Percentiles rank a stretch among this genome's conserved stretches.
Evolutionary conservation across 257 asterid species (phyloP).

Genomic region (Verbascum thapsus): DNA sequence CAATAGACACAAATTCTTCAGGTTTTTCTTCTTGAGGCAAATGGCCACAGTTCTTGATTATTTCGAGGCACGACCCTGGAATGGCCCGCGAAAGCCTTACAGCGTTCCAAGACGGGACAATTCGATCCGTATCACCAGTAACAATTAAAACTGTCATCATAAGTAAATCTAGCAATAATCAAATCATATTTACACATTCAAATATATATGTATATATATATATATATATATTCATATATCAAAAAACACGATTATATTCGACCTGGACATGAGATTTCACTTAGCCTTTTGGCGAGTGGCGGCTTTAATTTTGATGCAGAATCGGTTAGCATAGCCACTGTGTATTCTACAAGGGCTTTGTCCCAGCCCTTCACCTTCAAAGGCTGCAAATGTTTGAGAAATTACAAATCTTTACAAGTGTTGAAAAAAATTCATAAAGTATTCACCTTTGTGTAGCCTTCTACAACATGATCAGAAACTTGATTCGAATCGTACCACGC

Average conservation of each 20-base stretch:
- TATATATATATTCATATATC: neutral
- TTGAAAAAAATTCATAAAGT: conserved; percentile 9
- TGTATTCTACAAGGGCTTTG: conserved; percentile 77
- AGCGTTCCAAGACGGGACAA: conserved; percentile 89
- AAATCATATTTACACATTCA: conserved; percentile 28
- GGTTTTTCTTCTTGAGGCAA: conserved; percentile 92
- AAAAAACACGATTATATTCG: conserved; percentile 14
- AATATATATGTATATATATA: neutral
- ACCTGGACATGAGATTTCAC: conserved; percentile 92
- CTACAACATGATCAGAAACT: conserved; percentile 74
- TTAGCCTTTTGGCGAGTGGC: conserved; percentile 57
- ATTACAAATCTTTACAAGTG: conserved; percentile 19
- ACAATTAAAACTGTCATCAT: conserved; percentile 67
- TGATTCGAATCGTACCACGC: conserved; percentile 86
- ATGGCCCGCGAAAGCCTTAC: conserved; percentile 77
- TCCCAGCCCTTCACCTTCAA: conserved; percentile 94
- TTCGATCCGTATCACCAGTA: conserved; percentile 90
- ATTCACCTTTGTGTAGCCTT: conserved; percentile 88
- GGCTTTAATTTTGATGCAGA: conserved; percentile 52
- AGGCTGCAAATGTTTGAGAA: conserved; percentile 54
- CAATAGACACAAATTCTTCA: conserved; percentile 70
- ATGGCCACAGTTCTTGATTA: conserved; percentile 91
- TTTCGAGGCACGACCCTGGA: conserved; percentile 69
- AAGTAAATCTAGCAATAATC: conserved; percentile 24
- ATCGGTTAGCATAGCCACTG: conserved; percentile 75